Evolutionary conservation across 352 stramenopile species (phyloP), one percentile per base, ranked within the genome.

Genomic region (Pythium apleroticum): DNA sequence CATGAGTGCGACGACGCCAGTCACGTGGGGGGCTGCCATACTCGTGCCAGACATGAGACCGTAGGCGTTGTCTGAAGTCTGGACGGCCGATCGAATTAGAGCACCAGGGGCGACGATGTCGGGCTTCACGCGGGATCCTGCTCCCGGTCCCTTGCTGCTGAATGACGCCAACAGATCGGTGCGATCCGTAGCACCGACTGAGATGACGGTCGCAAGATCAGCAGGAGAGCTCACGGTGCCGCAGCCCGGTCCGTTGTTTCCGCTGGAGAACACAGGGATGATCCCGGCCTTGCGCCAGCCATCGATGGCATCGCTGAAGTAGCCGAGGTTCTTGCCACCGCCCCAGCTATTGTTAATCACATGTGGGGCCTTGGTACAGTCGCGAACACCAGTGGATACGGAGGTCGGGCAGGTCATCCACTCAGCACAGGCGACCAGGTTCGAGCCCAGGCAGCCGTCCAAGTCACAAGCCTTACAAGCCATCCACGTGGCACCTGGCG

Each of bases 331-430:
- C 35, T 43, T 41, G 30, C 57, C 68, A 10, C 71, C 68, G 20
- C 71, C 74, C 74, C 71, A 81, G 30, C 48, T 68, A 57, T 77
- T 79, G 64, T 73, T 78, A 52, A 81, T 66, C 20, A 81, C 60
- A 27, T 78, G 68, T 6, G 74, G 63, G 12, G 67, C 74, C 62
- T 79, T 77, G 20, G 61, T 67, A 57, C 74, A 81, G 61, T 81
- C 65, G 4, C 52, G 39, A 39, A 61, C 55, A 17, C 48, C 54
- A 5, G 56, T 52, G 7, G 57, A 37, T 1, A 41, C 37, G 28
- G 63, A 28, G 22, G 63, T 65, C 17, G 66, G 66, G 25, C 66
- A 68, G 15, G 59, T 67, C 50, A 73, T 66, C 48, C 46, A 72
- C 62, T 81, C 57, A 5, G 46, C 57, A 39, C 73, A 80, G 15